Evolutionary conservation across 345 rosid genomes (phyloP), one percentile per base, ranked within the genome.

Genomic region (Psidium guajava): DNA sequence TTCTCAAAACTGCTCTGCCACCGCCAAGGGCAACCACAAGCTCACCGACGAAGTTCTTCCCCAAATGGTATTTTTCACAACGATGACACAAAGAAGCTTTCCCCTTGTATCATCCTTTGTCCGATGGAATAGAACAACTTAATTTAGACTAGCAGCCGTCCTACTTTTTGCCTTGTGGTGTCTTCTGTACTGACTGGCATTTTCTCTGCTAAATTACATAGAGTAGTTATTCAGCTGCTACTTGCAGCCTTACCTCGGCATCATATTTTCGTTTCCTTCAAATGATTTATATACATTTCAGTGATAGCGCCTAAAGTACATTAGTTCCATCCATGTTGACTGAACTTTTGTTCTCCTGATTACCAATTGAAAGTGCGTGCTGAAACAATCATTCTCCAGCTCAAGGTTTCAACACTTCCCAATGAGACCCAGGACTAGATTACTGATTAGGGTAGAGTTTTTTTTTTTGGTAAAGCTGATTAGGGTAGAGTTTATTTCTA

Each of bases 1-100:
- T 89, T 95, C 99, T 54, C 99, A 97, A 73, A 96, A 95, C 91
- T 97, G 99, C 92, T 97, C 99, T 69, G 99, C 99, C 61, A 96
- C 99, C 25, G 47, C 84, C 44, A 93, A 91, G 86, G 98, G 98
- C 83, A 96, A 86, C 84, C 96, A 96, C 94, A 94, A 89, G 89
- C 93, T 97, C 84, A 93, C 95, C 6, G 86, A 89, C 83, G 94
- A 50, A 28, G 86, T 86, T 81, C 93, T 94, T 81, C 98, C 99
- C 0, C 91, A 91, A 84, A 86, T 87, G 82, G 98, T 95, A 86
- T 49, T 59, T 74, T 80, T 27, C 10, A n/a, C 49, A 0, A 0
- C 4, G 25, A 8, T 18, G 47, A 36, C 77, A 36, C 13, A 0
- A 32, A 1, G 77, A 36, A 69, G 13, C 77, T 69, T 32, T 69